A percentile compares a stretch with the other conserved stretches of the same genome.
Conservation (phyloP, 192 early-diverging fungal genomes). For the Bifiguratus adelaidae region DNA sequence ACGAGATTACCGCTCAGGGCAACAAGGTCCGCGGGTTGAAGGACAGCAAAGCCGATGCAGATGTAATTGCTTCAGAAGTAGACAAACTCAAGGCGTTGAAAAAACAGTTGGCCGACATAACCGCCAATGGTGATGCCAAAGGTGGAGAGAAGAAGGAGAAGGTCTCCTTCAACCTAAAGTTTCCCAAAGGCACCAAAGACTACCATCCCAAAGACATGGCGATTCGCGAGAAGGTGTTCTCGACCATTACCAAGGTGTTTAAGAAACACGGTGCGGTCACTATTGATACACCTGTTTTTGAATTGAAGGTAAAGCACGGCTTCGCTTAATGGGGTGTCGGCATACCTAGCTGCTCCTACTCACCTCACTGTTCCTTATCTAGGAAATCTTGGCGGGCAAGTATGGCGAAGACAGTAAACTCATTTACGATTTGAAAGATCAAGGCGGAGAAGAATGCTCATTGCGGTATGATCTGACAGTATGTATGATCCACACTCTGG, state of each 20-base stretch:
- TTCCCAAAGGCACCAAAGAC: conserved; percentile 92
- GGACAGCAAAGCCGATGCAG: conserved; percentile 44
- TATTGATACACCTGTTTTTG: conserved; percentile 98
- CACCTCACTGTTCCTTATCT: no score
- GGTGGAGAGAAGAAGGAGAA: conserved; percentile 29
- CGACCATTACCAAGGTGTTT: conserved; percentile 78
- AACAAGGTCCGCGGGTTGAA: conserved; percentile 50
- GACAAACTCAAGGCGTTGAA: conserved; percentile 47
- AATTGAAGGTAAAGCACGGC: conserved; percentile 50
- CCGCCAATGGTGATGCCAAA: conserved; percentile 14
- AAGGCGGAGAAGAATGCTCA: conserved; percentile 93
- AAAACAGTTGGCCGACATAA: conserved; percentile 36
- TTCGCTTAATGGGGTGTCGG: neutral
- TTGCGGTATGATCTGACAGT: conserved; percentile 95
- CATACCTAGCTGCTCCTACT: no score
- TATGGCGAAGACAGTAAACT: conserved; percentile 99
- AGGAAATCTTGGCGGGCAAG: conserved; percentile 90
- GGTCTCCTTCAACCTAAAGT: conserved; percentile 54
- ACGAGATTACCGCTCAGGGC: conserved; percentile 49
- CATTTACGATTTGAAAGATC: conserved; percentile 96
- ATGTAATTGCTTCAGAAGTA: conserved; percentile 42
- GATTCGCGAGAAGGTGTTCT: conserved; percentile 86
- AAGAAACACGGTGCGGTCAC: conserved; percentile 96
- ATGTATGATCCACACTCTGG: no score
- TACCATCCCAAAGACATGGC: conserved; percentile 96